A percentile compares a stretch with the other conserved stretches of the same genome.
These are phyloP conservation scores for Nothophytophthora sp. DNA, from an alignment of 352 stramenopile species.

Conservation along the genomic window DNA sequence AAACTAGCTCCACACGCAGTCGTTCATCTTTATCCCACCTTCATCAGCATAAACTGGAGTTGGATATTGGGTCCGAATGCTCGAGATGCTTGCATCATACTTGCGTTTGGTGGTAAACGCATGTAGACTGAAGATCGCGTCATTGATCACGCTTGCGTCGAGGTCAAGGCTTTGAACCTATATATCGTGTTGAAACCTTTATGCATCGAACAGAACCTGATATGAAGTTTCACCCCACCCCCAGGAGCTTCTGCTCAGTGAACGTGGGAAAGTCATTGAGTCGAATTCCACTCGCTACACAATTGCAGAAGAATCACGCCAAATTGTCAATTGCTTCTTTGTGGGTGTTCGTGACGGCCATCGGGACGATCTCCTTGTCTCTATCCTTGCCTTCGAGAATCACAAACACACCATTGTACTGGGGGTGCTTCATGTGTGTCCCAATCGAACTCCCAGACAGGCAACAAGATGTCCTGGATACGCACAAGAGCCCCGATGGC, in stretches of 20 bases:
- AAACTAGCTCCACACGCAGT: too few species aligned
- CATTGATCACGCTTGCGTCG: slow-evolving; percentile 1
- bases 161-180: slow-evolving; percentile 8
- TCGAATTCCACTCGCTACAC: slow-evolving; percentile 1
- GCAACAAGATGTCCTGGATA: not conserved
- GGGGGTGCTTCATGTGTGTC: slow-evolving; percentile 6
- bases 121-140: slow-evolving; percentile 1
- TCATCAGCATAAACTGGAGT: too few species aligned
- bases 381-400: slow-evolving; percentile 6
- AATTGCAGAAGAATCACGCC: slow-evolving; percentile 9
- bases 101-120: not conserved
- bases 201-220: slow-evolving; percentile 9
- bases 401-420: slow-evolving; percentile 7
- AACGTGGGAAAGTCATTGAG: not conserved
- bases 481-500: not conserved
- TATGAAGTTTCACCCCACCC: not conserved
- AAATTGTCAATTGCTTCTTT: slow-evolving; percentile 10
- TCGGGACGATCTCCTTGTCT: slow-evolving; percentile 2
- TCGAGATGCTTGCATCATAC: not conserved
- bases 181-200: slow-evolving; percentile 12
- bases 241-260: not conserved
- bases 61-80: too few species aligned
- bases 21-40: too few species aligned
- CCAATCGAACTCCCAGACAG: slow-evolving; percentile 12
- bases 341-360: slow-evolving; percentile 1